phyloP scores from a whole-genome alignment of 352 stramenopile genomes.

The Pythium oligandrum region DNA sequence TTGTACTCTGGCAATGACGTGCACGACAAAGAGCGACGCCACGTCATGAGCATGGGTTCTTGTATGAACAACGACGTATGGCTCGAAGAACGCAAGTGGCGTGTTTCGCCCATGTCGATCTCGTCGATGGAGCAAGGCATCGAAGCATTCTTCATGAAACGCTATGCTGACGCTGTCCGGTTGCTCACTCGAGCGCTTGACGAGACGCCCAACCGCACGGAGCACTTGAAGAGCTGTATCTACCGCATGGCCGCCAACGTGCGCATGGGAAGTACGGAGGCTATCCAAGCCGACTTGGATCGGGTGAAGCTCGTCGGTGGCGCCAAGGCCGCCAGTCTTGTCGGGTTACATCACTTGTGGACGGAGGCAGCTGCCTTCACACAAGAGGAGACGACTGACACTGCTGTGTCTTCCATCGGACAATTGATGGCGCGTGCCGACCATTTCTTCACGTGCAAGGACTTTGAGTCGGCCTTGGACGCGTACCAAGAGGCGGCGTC shows the following conservation, averaged over 20 bases:
- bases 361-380: slow-evolving; percentile 57
- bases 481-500: slow-evolving; percentile 48
- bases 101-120: slow-evolving; percentile 29
- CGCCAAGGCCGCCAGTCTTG: slow-evolving; percentile 73
- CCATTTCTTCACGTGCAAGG: slow-evolving; percentile 50
- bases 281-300: slow-evolving; percentile 45
- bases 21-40: slow-evolving; percentile 46
- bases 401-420: slow-evolving; percentile 41
- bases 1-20: slow-evolving; percentile 48
- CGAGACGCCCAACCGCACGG: slow-evolving; percentile 48
- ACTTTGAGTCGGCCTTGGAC: slow-evolving; percentile 48
- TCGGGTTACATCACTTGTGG: slow-evolving; percentile 64
- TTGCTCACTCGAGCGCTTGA: slow-evolving; percentile 37
- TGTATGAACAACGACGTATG: slow-evolving; percentile 19
- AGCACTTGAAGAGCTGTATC: slow-evolving; percentile 70
- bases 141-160: slow-evolving; percentile 61
- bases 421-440: slow-evolving; percentile 55
- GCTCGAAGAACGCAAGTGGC: slow-evolving; percentile 38
- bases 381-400: slow-evolving; percentile 29
- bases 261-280: slow-evolving; percentile 45
- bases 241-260: slow-evolving; percentile 74
- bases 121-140: slow-evolving; percentile 50
- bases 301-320: slow-evolving; percentile 50
- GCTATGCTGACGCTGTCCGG: slow-evolving; percentile 52
- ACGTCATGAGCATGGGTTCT: slow-evolving; percentile 38